Percentiles rank a stretch among this genome's conserved stretches.
Evolutionary conservation across 805 yeast species (phyloP).

Genomic region (Ascoidea rubescens): DNA sequence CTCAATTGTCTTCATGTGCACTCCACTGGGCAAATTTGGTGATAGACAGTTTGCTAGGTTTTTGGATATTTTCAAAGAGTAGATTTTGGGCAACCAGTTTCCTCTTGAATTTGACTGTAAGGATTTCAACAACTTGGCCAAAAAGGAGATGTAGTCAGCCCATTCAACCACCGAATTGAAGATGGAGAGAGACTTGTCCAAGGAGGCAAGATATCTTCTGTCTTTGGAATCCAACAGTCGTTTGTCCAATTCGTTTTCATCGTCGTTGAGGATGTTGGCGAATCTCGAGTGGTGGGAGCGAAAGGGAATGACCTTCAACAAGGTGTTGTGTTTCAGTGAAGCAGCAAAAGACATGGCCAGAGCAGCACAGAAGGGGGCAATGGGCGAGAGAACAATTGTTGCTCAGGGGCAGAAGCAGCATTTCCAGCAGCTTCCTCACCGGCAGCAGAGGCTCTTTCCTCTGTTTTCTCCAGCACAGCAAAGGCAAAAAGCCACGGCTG

Average conservation of each 20-base stretch:
- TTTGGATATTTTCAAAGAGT: slow-evolving; percentile 49
- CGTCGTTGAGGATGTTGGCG: neutral
- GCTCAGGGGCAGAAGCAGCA: too few relatives aligned
- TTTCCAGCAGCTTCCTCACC: too few relatives aligned
- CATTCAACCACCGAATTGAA: slow-evolving; percentile 86
- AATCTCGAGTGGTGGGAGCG: neutral
- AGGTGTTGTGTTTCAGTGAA: too few relatives aligned
- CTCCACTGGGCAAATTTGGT: slow-evolving; percentile 84
- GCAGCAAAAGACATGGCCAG: too few relatives aligned
- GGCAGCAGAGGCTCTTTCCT: too few relatives aligned
- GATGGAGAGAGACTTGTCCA: slow-evolving; percentile 57
- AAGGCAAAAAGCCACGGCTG: too few relatives aligned
- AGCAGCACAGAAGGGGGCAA: too few relatives aligned
- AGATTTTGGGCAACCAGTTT: slow-evolving; percentile 45
- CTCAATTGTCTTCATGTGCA: slow-evolving; percentile 76
- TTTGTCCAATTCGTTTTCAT: neutral
- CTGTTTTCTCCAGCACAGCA: too few relatives aligned
- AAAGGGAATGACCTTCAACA: neutral
- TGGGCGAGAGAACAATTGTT: too few relatives aligned
- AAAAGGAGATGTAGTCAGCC: slow-evolving; percentile 94
- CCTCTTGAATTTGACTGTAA: slow-evolving; percentile 27
- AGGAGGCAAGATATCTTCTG: slow-evolving; percentile 48
- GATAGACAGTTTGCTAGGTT: slow-evolving; percentile 69
- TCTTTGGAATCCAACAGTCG: slow-evolving; percentile 38
- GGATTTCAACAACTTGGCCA: slow-evolving; percentile 67